These are phyloP conservation scores for Nelumbo lutea DNA, from an alignment of 164 flowering plant genomes.

Conservation along the genomic window DNA sequence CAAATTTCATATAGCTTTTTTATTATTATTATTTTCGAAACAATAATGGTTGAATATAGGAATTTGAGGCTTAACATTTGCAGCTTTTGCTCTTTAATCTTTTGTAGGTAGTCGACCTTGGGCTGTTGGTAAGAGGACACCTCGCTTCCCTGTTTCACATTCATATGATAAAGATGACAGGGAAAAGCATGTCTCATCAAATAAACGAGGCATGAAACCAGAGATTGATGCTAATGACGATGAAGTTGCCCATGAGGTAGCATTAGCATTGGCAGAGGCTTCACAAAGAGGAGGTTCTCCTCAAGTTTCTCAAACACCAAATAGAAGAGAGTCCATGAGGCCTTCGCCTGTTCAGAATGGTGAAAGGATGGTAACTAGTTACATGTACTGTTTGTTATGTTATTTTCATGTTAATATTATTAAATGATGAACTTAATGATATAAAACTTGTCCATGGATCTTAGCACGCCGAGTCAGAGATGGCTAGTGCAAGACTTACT, in stretches of 20 bases:
- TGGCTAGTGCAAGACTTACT: conserved; percentile 21
- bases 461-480: conserved; percentile 32
- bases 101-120: conserved; percentile 63
- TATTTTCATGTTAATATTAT: neutral
- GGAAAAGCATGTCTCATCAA: conserved; percentile 30
- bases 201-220: conserved; percentile 33
- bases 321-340: conserved; percentile 32
- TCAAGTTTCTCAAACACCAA: conserved; percentile 51
- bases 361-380: conserved; percentile 36
- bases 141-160: conserved; percentile 76
- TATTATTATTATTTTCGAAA: neutral
- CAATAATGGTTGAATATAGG: neutral
- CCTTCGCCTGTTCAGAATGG: conserved; percentile 44
- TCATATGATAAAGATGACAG: conserved; percentile 34
- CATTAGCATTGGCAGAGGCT: conserved; percentile 73
- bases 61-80: neutral
- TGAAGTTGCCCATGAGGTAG: conserved; percentile 67
- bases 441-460: conserved; percentile 4
- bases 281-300: conserved; percentile 68
- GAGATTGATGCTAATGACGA: conserved; percentile 49
- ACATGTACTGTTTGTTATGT: neutral
- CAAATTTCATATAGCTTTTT: no score
- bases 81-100: conserved; percentile 1
- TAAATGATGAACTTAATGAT: conserved; percentile 2
- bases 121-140: conserved; percentile 93